These are phyloP conservation scores for Phytophthora crassamura DNA, from an alignment of 352 stramenopile genomes.

Conservation along the genomic window DNA sequence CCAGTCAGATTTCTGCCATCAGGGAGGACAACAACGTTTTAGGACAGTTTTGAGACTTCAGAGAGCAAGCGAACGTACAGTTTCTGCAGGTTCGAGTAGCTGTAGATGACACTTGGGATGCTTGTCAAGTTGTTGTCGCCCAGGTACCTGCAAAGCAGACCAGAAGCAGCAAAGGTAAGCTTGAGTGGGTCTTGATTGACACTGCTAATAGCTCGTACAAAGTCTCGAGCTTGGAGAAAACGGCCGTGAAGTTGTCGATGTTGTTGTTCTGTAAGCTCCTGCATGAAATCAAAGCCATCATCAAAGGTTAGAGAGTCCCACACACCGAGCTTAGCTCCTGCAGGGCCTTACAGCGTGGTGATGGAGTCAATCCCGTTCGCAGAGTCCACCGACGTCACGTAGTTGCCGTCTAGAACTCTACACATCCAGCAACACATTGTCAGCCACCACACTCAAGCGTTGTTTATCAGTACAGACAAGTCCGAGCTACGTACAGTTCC, in stretches of 20 bases:
- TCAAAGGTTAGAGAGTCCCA: not conserved
- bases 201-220: slow-evolving; percentile 4
- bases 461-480: not conserved
- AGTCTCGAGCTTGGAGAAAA: slow-evolving; percentile 48
- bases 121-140: slow-evolving; percentile 57
- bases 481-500: slow-evolving; percentile 24
- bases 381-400: slow-evolving; percentile 27
- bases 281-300: not conserved
- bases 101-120: slow-evolving; percentile 57
- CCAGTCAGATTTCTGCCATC: slow-evolving; percentile 29
- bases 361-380: slow-evolving; percentile 30
- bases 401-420: slow-evolving; percentile 42
- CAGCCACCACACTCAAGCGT: not conserved
- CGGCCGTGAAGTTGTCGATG: slow-evolving; percentile 52
- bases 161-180: not conserved
- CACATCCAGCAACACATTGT: not conserved
- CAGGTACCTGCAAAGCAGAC: slow-evolving; percentile 35
- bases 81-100: slow-evolving; percentile 45
- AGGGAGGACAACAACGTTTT: not conserved
- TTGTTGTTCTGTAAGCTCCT: slow-evolving; percentile 69
- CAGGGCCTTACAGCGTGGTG: slow-evolving; percentile 19
- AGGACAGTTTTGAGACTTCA: not conserved
- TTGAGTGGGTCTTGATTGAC: not conserved
- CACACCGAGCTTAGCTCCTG: not conserved
- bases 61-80: slow-evolving; percentile 35